Base-by-base conservation (phyloP, 2,329 filamentous ascomycete genomes). In the Microascus cirrosus region DNA sequence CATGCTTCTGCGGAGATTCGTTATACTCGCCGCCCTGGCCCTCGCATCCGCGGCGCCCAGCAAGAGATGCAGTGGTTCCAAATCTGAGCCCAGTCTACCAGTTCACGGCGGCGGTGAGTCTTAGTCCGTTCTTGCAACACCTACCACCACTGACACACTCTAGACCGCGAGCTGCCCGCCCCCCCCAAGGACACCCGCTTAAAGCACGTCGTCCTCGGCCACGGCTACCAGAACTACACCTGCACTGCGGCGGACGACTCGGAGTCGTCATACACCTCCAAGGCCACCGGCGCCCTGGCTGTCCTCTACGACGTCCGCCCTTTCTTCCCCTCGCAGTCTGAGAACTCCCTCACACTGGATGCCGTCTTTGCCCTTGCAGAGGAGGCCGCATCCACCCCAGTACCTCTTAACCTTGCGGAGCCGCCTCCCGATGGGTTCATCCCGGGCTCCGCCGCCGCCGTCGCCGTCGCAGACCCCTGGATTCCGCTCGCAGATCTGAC, bases 191-290 rank as follows among this genome's bases (percentile, higher is more conserved):
- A 65, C 61, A 64, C 73, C 51, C 66, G 67, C 5, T 71, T 84
- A 42, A 77, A 80, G 66, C 71, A 77, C 71, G 79, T 87, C 61
- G 77, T 76, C 58, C 70, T 87, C 50, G 84, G 84, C 63, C 78
- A 84, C 63, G 84, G 84, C 59, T 79, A 84, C 64, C 84, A 87
- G 65, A 87, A 87, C 77, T 87, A 87, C 74, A 84, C 81, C 42
- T 87, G 84, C 70, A 67, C 64, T 34, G 58, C 64, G 13, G 61
- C 63, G n/a, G 60, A 65, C 2, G 67, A 68, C 2, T 45, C 39
- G 2, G 39, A 45, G 10, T 45, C 39, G 68, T 67, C 12, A 11
- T 24, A 24, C 11, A 62, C 64, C 0, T 71, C 75, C 34, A 64
- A 64, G 6, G 68, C 75, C n/a, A 67, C 71, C 22, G 82, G 83